Percentiles rank a stretch among this genome's conserved stretches.
Evolutionary conservation across 2,329 filamentous ascomycete genomes (phyloP).

Genomic region (Diaporthe sp.): DNA sequence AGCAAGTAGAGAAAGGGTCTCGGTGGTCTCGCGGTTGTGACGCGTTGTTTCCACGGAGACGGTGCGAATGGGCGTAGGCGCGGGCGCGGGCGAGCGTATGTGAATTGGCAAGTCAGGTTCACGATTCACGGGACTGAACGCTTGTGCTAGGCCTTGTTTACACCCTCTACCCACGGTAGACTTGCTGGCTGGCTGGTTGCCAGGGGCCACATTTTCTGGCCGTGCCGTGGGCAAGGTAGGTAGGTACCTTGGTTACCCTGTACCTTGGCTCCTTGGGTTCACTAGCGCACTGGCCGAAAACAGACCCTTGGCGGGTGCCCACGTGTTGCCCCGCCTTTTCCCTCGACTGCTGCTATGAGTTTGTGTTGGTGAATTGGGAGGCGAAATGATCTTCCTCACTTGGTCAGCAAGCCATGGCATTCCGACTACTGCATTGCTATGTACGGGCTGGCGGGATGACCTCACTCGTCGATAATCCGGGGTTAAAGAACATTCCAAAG

Average conservation of each 20-base stretch:
- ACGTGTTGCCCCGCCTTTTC: conserved; percentile 30
- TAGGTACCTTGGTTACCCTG: neutral
- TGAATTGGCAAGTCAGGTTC: conserved; percentile 1
- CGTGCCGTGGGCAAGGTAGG: conserved; percentile 1
- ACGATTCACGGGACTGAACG: conserved; percentile 20
- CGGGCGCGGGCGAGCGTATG: conserved; percentile 8
- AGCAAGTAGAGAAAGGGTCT: conserved; percentile 4
- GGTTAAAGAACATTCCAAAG: conserved; percentile 16
- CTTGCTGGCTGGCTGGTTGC: conserved; percentile 9
- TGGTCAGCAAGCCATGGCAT: conserved; percentile 14
- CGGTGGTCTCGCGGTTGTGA: conserved; percentile 1
- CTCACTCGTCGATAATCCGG: conserved; percentile 23
- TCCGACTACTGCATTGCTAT: neutral
- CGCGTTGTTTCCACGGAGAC: conserved; percentile 28
- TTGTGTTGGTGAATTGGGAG: conserved; percentile 1
- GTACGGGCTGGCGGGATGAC: conserved; percentile 29
- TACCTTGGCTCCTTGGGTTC: neutral
- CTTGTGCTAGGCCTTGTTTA: conserved; percentile 27
- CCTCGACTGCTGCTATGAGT: neutral
- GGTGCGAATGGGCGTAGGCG: conserved; percentile 20
- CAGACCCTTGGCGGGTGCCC: conserved; percentile 15
- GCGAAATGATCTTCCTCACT: conserved; percentile 32
- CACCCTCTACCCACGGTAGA: conserved; percentile 1
- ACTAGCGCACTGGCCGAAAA: neutral
- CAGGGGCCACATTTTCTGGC: conserved; percentile 29